These are phyloP conservation scores for Acacia concinna DNA, from an alignment of 331 rosid genomes.

Conservation along the genomic window DNA sequence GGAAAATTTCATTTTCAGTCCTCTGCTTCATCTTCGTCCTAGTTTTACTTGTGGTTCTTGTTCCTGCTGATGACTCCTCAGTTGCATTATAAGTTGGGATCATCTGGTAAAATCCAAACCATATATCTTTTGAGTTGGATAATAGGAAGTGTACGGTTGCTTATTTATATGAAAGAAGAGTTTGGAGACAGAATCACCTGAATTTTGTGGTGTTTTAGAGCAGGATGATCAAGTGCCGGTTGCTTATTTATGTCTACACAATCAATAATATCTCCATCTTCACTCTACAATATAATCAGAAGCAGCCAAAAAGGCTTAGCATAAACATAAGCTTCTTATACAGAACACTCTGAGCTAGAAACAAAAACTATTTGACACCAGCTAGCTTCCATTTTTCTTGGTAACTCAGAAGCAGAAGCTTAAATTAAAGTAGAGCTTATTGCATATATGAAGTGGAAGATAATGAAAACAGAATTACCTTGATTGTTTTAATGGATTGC, in stretches of 20 bases:
- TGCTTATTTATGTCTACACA: slow-evolving; percentile 55
- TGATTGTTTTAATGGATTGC: slow-evolving; percentile 50
- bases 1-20: slow-evolving; percentile 32
- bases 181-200: slow-evolving; percentile 36
- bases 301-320: neutral
- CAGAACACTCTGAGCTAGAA: neutral
- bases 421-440: neutral
- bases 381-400: neutral
- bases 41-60: neutral
- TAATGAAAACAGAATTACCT: slow-evolving; percentile 40
- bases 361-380: neutral
- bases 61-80: slow-evolving; percentile 16
- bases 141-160: neutral
- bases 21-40: slow-evolving; percentile 26
- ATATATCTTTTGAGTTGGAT: neutral
- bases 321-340: slow-evolving; percentile 7
- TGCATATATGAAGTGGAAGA: neutral
- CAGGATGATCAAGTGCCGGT: slow-evolving; percentile 61
- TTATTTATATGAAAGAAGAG: neutral
- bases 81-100: slow-evolving; percentile 40
- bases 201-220: slow-evolving; percentile 52
- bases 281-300: slow-evolving; percentile 49
- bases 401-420: neutral
- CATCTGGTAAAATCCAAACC: slow-evolving; percentile 39
- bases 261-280: slow-evolving; percentile 75